A percentile compares a stretch with the other conserved stretches of the same genome.
phyloP scores from a whole-genome alignment of 2,329 filamentous ascomycete species.

The Aureobasidium vineae region DNA sequence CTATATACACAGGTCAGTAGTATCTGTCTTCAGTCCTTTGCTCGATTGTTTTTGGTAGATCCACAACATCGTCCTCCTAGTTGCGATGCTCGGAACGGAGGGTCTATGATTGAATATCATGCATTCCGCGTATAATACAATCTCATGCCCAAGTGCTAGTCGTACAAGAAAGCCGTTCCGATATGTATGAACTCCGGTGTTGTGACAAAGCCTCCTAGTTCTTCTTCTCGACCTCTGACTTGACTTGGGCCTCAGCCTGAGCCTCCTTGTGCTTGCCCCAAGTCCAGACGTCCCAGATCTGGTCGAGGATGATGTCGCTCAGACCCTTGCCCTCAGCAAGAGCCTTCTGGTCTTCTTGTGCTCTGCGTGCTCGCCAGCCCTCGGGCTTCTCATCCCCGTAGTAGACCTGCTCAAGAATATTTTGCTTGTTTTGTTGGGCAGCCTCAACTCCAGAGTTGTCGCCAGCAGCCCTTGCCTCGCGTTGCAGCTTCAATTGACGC shows the following conservation, averaged over 20 bases:
- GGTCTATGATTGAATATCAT: not conserved
- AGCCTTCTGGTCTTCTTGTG: conserved; percentile 48
- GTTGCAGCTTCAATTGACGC: conserved; percentile 42
- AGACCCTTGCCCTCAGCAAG: conserved; percentile 41
- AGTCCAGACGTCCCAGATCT: conserved; percentile 35
- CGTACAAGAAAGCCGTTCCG: not conserved
- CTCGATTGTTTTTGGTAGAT: not conserved
- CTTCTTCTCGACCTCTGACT: conserved; percentile 19
- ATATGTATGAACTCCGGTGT: not conserved
- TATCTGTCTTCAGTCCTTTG: not conserved
- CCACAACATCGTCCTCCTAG: not conserved
- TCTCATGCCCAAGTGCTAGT: not conserved
- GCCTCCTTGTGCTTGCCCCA: conserved; percentile 31
- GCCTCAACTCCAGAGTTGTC: conserved; percentile 35
- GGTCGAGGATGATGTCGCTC: conserved; percentile 42
- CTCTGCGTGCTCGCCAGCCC: conserved; percentile 46
- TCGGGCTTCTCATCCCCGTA: conserved; percentile 43
- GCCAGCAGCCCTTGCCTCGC: conserved; percentile 41
- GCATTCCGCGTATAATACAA: conserved; percentile 1
- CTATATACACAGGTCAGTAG: not conserved
- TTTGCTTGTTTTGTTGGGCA: conserved; percentile 28
- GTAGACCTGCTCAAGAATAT: conserved; percentile 40
- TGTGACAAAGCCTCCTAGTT: not conserved
- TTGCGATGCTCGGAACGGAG: not conserved
- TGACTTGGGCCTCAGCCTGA: conserved; percentile 27